Evolutionary conservation across 2,329 filamentous ascomycete species (phyloP).

Genomic region (Chaetomium sp.): DNA sequence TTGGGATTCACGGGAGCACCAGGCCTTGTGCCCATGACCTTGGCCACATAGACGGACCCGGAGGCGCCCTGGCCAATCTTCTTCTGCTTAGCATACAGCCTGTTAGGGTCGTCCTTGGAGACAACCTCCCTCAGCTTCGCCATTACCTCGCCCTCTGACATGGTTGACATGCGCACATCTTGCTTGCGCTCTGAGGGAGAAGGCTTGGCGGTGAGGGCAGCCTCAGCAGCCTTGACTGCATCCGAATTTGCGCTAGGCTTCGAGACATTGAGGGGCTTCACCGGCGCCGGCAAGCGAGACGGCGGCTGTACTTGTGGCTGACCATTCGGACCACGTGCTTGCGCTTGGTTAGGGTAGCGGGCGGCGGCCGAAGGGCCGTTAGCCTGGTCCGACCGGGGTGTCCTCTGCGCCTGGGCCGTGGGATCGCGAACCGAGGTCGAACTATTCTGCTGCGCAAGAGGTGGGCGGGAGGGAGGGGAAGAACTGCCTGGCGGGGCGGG

Average conservation of each 20-base stretch:
- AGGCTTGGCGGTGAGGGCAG: conserved; percentile 83
- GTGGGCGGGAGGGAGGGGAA: conserved; percentile 48
- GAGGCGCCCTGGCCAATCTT: conserved; percentile 99
- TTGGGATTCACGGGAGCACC: conserved; percentile 23
- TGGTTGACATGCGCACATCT: conserved; percentile 97
- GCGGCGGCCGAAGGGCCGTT: conserved; percentile 53
- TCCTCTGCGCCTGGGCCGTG: conserved; percentile 47
- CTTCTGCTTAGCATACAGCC: conserved; percentile 98
- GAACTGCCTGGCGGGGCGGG: conserved; percentile 63
- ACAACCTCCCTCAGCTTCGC: conserved; percentile 91
- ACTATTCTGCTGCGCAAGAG: conserved; percentile 53
- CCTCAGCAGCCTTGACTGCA: conserved; percentile 84
- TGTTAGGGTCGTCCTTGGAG: conserved; percentile 89
- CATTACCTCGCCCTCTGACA: conserved; percentile 98
- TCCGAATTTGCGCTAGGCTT: conserved; percentile 63
- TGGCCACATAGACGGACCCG: conserved; percentile 95
- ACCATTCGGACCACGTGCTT: conserved; percentile 52
- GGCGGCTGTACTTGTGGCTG: conserved; percentile 49
- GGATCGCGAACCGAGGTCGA: conserved; percentile 50
- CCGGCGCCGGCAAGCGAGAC: conserved; percentile 61
- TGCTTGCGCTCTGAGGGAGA: conserved; percentile 73
- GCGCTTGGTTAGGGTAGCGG: conserved; percentile 61
- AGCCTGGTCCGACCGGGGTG: conserved; percentile 52
- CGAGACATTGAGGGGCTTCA: conserved; percentile 79
- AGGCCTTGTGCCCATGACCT: conserved; percentile 59